A percentile compares a stretch with the other conserved stretches of the same genome.
Evolutionary conservation across 169 alveolate species (phyloP).

Genomic region (Plasmodium berghei): DNA sequence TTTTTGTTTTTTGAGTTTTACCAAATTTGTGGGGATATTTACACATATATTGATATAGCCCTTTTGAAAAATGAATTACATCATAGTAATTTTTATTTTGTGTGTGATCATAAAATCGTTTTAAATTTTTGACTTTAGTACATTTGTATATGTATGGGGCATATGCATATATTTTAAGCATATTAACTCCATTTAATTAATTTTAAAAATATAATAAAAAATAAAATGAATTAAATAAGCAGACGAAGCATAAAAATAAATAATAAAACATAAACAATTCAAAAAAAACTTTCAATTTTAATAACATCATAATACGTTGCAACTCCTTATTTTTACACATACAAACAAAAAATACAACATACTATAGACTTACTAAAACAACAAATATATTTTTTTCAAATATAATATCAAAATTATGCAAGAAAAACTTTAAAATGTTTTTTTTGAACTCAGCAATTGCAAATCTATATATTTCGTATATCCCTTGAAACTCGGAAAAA

Average conservation of each 20-base stretch:
- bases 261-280: background rate
- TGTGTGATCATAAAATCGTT: constrained; percentile 32
- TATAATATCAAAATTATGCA: no score
- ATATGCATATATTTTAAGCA: constrained; percentile 31
- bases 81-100: constrained; percentile 29
- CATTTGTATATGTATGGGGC: constrained; percentile 65
- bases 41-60: constrained; percentile 37
- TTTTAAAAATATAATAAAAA: background rate
- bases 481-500: no score
- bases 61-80: constrained; percentile 58
- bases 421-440: no score
- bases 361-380: no score
- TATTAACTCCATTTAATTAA: constrained; percentile 1
- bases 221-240: background rate
- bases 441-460: no score
- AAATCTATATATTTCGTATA: no score
- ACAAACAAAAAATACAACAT: no score
- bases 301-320: no score
- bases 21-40: constrained; percentile 31
- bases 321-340: no score
- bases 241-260: background rate
- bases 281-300: no score
- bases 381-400: no score
- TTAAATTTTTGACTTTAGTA: constrained; percentile 12
- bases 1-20: background rate